Evolutionary conservation across 2,329 filamentous ascomycete species (phyloP), one percentile per base, ranked within the genome.

Genomic region (Clonostachys solani): DNA sequence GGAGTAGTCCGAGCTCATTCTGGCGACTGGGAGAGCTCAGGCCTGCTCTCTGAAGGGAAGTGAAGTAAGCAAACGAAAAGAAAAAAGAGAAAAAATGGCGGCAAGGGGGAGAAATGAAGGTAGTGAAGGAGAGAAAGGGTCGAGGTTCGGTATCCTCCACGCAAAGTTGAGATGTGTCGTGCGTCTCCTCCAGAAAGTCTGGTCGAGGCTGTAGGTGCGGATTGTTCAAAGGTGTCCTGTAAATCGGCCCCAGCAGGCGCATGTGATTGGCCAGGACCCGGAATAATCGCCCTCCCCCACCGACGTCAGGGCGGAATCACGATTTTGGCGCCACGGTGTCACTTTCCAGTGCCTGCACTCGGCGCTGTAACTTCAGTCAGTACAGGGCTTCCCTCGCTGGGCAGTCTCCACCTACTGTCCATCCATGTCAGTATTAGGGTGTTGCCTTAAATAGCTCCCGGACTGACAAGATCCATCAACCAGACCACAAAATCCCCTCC

Each of bases 1-100:
- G 61, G 89, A 95, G 78, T 99, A 99, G 71, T 97, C 92, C 62
- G 88, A 89, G 65, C 86, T 92, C 84, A 94, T 94, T 67, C 75
- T 84, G 72, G 59, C 67, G 58, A 58, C 56, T 54, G 54, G 50
- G 58, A 58, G 60, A 64, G 65, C 68, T 63, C 60, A 60, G 57
- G 55, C 57, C 62, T 53, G 59, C 63, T 60, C 56, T 29, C 23
- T 29, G 23, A 9, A 6, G 19, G 23, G 23, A 4, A 10, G 53
- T 43, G 19, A 47, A 33, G 19, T 19, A 47, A 40, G 38, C 33
- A 47, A 16, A 33, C 18, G 33, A 23, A 44, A 41, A 45, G 16
- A 42, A 35, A 40, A 33, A 47, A 46, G 19, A 18, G 47, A 49
- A 54, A 52, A 49, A 44, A 52, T 50, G 50, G 47, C 29, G 48